phyloP scores from a whole-genome alignment of 768 basidiomycete genomes.

The Lactarius vividus region DNA sequence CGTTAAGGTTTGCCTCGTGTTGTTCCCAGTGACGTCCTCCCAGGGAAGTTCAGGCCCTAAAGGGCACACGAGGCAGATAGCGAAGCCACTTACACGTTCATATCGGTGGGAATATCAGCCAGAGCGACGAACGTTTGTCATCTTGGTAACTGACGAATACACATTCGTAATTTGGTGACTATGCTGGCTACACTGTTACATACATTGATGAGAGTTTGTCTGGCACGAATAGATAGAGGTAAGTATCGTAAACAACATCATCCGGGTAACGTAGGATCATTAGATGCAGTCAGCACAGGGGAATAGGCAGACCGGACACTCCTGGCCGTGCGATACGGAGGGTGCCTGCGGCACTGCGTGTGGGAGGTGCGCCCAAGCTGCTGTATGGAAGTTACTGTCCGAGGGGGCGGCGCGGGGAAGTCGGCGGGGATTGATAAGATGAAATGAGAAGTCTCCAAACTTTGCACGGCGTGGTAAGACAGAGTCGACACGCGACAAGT shows the following conservation, averaged over 20 bases:
- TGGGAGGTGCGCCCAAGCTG: conserved; percentile 19
- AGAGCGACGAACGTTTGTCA: conserved; percentile 13
- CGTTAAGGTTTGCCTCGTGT: conserved; percentile 19
- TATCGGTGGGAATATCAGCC: conserved; percentile 25
- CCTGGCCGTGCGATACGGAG: background rate
- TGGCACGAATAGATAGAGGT: conserved; percentile 16
- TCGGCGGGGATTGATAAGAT: conserved; percentile 12
- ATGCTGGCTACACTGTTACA: conserved; percentile 22
- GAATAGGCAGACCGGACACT: background rate
- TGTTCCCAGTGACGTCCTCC: conserved; percentile 16
- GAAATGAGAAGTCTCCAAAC: conserved; percentile 12
- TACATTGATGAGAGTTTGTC: conserved; percentile 2
- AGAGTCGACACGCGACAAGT: conserved; percentile 16
- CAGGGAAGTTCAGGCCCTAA: conserved; percentile 17
- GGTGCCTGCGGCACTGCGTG: conserved; percentile 11
- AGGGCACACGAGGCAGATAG: conserved; percentile 21
- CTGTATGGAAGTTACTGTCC: conserved; percentile 10
- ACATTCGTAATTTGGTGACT: conserved; percentile 18
- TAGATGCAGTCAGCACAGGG: background rate
- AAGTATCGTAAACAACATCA: conserved; percentile 18
- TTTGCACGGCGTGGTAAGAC: conserved; percentile 14
- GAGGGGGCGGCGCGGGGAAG: conserved; percentile 12
- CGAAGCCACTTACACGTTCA: conserved; percentile 23
- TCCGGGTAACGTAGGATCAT: conserved; percentile 17
- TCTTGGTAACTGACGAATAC: conserved; percentile 14